Base-by-base conservation (phyloP, 2,329 filamentous ascomycete species). In the Claviceps paspali region DNA sequence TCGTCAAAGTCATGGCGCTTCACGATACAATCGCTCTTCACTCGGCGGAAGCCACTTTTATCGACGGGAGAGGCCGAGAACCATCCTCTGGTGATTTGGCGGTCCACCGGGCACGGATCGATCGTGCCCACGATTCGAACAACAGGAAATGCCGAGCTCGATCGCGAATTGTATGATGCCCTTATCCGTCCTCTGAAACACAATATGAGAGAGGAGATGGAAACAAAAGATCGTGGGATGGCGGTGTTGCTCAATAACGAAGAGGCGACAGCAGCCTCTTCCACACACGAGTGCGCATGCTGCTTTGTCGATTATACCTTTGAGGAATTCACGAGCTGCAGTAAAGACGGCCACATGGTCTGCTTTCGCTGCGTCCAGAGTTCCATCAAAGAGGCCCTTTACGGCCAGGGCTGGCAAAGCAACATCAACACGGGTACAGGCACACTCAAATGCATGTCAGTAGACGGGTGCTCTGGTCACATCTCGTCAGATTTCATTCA, bases 331-430 rank as follows among this genome's bases (percentile, higher is more conserved):
- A 75, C 80, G 0, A 69, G 73, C n/a, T 91, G 83, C 60, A 71
- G 72, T 50, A 57, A 65, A 23, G 67, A 71, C 3, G 76, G 73
- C 2, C 83, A 91, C 58, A 71, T 82, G 52, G 67, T 88, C 38
- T 91, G 83, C 59, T 79, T 87, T 57, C 73, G 73, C 32, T 96
- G 91, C 56, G 78, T 96, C 35, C 79, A 79, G 44, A 76, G 81
- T 45, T 79, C 86, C 9, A 70, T 88, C 41, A 81, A 79, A 35
- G 88, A 96, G 54, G 86, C 87, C 2, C 64, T 96, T 0, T 96
- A 93, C 53, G 91, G 91, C 0, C 91, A 96, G 55, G 84, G 84
- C 36, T 95, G 88, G 84, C 73, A 76, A 35, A 77, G 81, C 41
- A 91, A 75, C 49, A 79, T 95, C 47, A 72, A 91, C 51, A 59